Evolutionary conservation across 768 basidiomycete species (phyloP).

Genomic region (Boletellus sp.): DNA sequence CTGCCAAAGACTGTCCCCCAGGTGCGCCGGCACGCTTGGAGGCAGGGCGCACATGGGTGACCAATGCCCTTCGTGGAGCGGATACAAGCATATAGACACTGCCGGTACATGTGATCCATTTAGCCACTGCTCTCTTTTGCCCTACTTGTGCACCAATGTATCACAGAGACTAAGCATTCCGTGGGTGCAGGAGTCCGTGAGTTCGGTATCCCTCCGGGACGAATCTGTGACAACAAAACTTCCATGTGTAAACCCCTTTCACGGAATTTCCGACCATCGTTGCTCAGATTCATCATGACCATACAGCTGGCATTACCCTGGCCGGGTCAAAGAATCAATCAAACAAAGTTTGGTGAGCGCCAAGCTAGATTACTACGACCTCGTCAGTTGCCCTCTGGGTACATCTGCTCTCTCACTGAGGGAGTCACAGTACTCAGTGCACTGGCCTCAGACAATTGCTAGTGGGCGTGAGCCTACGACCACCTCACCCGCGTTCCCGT

Average conservation of each 20-base stretch:
- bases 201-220: constrained; percentile 41
- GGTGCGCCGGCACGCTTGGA: not conserved
- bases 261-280: not conserved
- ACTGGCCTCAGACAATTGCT: constrained; percentile 4
- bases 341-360: constrained; percentile 40
- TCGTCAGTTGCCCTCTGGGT: constrained; percentile 21
- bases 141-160: not conserved
- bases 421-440: not conserved
- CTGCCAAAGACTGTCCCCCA: not conserved
- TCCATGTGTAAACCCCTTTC: constrained; percentile 20
- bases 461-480: not conserved
- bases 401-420: not conserved
- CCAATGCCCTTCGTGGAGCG: constrained; percentile 12
- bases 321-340: constrained; percentile 39
- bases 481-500: not conserved
- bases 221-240: constrained; percentile 51
- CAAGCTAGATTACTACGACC: constrained; percentile 46
- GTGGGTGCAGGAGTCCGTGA: constrained; percentile 46
- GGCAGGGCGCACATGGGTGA: not conserved
- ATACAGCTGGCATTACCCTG: constrained; percentile 22
- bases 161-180: constrained; percentile 37
- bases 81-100: constrained; percentile 48
- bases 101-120: constrained; percentile 8
- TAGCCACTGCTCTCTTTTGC: not conserved
- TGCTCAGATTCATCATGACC: not conserved